Evolutionary conservation across 2,329 filamentous ascomycete species (phyloP).

Genomic region (Diplodia seriata): DNA sequence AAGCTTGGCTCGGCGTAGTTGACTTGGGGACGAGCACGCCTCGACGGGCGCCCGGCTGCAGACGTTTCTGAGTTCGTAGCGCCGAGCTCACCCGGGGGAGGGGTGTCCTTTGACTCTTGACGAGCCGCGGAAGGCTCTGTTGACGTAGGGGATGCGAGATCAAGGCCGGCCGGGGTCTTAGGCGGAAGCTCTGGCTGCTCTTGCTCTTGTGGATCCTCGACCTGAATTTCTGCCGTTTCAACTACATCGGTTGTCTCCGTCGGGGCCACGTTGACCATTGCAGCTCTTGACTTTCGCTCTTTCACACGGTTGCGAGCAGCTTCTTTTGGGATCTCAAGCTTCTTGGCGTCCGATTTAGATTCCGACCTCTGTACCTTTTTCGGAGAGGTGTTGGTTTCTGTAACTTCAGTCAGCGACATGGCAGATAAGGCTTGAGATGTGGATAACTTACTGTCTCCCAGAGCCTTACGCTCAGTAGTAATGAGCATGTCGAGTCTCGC

Average conservation of each 20-base stretch:
- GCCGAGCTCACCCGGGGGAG: slow-evolving; percentile 1
- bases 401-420: neutral
- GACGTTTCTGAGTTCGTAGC: slow-evolving; percentile 4
- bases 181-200: slow-evolving; percentile 42
- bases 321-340: slow-evolving; percentile 24
- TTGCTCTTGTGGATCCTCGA: slow-evolving; percentile 9
- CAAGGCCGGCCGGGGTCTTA: slow-evolving; percentile 46
- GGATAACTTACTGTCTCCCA: slow-evolving; percentile 51
- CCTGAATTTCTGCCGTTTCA: slow-evolving; percentile 13
- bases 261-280: slow-evolving; percentile 25
- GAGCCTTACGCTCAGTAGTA: slow-evolving; percentile 45
- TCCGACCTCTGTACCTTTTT: slow-evolving; percentile 36
- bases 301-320: slow-evolving; percentile 30
- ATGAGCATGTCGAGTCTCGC: slow-evolving; percentile 15
- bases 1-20: slow-evolving; percentile 59
- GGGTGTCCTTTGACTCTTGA: slow-evolving; percentile 18
- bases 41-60: slow-evolving; percentile 46
- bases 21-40: slow-evolving; percentile 55
- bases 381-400: slow-evolving; percentile 48
- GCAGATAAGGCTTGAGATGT: too few relatives aligned
- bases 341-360: slow-evolving; percentile 35
- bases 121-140: slow-evolving; percentile 47
- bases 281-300: slow-evolving; percentile 34
- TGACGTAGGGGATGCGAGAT: slow-evolving; percentile 54
- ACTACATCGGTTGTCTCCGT: slow-evolving; percentile 2